These are phyloP conservation scores for Persicaria tinctoria DNA, from an alignment of 148 eudicot genomes.

Conservation along the genomic window DNA sequence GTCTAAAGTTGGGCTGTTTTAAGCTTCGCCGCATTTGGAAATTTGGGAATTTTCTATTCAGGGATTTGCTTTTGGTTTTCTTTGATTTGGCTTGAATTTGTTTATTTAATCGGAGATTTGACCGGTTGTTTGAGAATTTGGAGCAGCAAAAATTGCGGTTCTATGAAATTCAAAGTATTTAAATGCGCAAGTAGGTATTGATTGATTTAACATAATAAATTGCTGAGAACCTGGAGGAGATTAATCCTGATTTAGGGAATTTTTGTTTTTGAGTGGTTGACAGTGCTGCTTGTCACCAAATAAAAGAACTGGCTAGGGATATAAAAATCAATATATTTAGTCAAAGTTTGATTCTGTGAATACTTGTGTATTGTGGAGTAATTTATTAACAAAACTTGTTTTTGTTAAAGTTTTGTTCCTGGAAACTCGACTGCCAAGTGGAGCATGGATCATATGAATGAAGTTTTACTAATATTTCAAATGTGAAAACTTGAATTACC, in stretches of 20 bases:
- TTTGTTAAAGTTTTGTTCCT: neutral
- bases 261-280: neutral
- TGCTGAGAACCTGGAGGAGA: neutral
- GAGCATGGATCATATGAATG: neutral
- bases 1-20: neutral
- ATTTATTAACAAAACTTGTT: neutral
- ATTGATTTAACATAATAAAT: neutral
- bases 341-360: neutral
- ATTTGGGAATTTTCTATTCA: neutral
- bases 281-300: slow-evolving; percentile 5
- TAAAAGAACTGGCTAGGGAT: neutral
- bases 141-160: neutral
- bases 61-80: neutral
- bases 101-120: no score
- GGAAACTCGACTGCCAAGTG: slow-evolving; percentile 2
- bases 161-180: neutral
- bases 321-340: neutral
- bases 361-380: neutral
- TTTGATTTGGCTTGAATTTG: neutral
- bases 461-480: neutral
- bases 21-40: slow-evolving; percentile 1
- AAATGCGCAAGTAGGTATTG: neutral
- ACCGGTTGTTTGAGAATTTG: neutral
- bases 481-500: neutral
- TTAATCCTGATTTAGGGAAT: neutral